These are phyloP conservation scores for Gynochthodes officinalis DNA, from an alignment of 257 asterid species.

Conservation along the genomic window DNA sequence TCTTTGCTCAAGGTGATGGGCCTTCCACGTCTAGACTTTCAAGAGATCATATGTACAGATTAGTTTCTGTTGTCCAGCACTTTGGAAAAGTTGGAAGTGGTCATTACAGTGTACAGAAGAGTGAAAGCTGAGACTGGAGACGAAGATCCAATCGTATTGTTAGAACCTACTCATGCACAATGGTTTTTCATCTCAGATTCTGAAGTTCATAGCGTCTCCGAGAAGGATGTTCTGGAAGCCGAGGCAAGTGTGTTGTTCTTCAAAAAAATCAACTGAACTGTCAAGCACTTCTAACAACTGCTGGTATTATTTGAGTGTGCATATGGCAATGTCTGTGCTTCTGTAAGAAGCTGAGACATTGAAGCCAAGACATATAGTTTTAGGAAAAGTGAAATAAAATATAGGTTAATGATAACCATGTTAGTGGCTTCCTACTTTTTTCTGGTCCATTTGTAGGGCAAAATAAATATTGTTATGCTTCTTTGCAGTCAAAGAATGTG, in stretches of 20 bases:
- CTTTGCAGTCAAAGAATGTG: not conserved
- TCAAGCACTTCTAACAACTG: not conserved
- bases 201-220: slow-evolving; percentile 54
- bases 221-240: slow-evolving; percentile 69
- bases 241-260: slow-evolving; percentile 83
- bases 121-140: slow-evolving; percentile 42
- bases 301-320: not conserved
- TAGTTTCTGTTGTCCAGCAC: slow-evolving; percentile 82
- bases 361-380: too few relatives aligned
- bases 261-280: slow-evolving; percentile 42
- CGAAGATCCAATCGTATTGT: slow-evolving; percentile 45
- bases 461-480: too few relatives aligned
- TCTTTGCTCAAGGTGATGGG: slow-evolving; percentile 29
- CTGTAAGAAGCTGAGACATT: too few relatives aligned
- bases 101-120: slow-evolving; percentile 80
- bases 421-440: too few relatives aligned
- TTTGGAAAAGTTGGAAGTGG: slow-evolving; percentile 73
- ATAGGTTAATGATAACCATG: too few relatives aligned
- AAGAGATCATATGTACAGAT: slow-evolving; percentile 43
- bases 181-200: slow-evolving; percentile 93
- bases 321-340: too few relatives aligned
- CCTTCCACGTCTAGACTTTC: slow-evolving; percentile 6
- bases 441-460: too few relatives aligned
- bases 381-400: too few relatives aligned
- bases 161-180: slow-evolving; percentile 49